phyloP scores from a whole-genome alignment of 2,329 filamentous ascomycete species.

The Zarea fungicola region DNA sequence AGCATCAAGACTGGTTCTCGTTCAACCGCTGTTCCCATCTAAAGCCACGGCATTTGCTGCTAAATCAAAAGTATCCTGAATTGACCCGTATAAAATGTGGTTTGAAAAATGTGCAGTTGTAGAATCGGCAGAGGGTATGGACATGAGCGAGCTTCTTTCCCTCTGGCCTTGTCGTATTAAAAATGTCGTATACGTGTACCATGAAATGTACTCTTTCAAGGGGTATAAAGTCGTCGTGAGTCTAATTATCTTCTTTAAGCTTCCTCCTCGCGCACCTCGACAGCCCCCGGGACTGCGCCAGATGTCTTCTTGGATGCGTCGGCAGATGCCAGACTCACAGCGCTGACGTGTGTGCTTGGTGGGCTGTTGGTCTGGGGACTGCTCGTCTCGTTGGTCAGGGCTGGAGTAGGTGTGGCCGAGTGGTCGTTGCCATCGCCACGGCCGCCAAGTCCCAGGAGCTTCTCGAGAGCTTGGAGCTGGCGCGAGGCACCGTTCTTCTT shows the following conservation, averaged over 20 bases:
- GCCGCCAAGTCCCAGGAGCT: slow-evolving; percentile 23
- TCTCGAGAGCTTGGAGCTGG: slow-evolving; percentile 43
- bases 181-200: slow-evolving; percentile 19
- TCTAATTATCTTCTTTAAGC: slow-evolving; percentile 19
- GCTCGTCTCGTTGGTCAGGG: slow-evolving; percentile 63
- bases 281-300: slow-evolving; percentile 13
- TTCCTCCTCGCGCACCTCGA: slow-evolving; percentile 27
- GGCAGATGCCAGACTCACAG: slow-evolving; percentile 34
- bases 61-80: slow-evolving; percentile 10
- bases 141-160: slow-evolving; percentile 9
- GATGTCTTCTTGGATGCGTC: slow-evolving; percentile 23
- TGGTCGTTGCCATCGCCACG: slow-evolving; percentile 33
- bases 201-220: slow-evolving; percentile 7
- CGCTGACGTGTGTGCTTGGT: slow-evolving; percentile 58
- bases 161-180: slow-evolving; percentile 16
- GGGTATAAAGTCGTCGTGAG: slow-evolving; percentile 12
- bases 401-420: slow-evolving; percentile 58
- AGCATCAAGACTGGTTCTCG: slow-evolving; percentile 9
- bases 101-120: slow-evolving; percentile 13
- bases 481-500: slow-evolving; percentile 62
- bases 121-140: slow-evolving; percentile 12
- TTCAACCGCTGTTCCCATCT: slow-evolving; percentile 9
- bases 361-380: slow-evolving; percentile 63
- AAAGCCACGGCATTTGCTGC: slow-evolving; percentile 5
- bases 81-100: slow-evolving; percentile 9